Percentiles rank a stretch among this genome's conserved stretches.
phyloP scores from a whole-genome alignment of 2,329 filamentous ascomycete species.

The Coleophoma cylindrospora region DNA sequence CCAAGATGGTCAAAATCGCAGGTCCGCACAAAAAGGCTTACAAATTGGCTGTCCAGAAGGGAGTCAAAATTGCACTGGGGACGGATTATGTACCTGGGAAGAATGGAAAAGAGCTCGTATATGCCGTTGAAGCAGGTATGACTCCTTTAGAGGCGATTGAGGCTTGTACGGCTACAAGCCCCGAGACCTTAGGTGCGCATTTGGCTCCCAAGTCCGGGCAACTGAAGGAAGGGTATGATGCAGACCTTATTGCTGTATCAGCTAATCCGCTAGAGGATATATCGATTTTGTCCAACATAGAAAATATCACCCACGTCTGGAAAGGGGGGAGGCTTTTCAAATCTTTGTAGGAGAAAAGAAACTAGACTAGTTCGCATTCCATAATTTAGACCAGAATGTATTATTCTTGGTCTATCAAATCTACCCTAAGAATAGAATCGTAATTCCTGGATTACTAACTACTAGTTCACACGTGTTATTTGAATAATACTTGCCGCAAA shows the following conservation, averaged over 20 bases:
- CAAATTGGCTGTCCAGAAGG: slow-evolving; percentile 33
- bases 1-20: slow-evolving; percentile 33
- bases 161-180: slow-evolving; percentile 40
- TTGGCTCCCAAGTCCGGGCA: slow-evolving; percentile 37
- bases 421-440: no score
- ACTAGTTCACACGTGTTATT: no score
- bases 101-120: slow-evolving; percentile 41
- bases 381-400: no score
- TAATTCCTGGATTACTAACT: no score
- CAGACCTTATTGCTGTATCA: slow-evolving; percentile 40
- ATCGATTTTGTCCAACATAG: slow-evolving; percentile 30
- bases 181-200: slow-evolving; percentile 37
- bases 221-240: slow-evolving; percentile 39
- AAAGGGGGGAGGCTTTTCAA: slow-evolving; percentile 38
- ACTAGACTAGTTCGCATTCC: no score
- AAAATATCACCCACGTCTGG: slow-evolving; percentile 42
- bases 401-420: no score
- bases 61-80: slow-evolving; percentile 42
- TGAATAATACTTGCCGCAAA: no score
- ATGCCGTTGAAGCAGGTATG: slow-evolving; percentile 43
- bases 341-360: neutral
- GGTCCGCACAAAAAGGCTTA: slow-evolving; percentile 32
- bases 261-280: slow-evolving; percentile 40
- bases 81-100: slow-evolving; percentile 39
- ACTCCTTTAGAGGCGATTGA: slow-evolving; percentile 45